Conservation (phyloP, 2,329 filamentous ascomycete genomes). For the Curvularia lunata region DNA sequence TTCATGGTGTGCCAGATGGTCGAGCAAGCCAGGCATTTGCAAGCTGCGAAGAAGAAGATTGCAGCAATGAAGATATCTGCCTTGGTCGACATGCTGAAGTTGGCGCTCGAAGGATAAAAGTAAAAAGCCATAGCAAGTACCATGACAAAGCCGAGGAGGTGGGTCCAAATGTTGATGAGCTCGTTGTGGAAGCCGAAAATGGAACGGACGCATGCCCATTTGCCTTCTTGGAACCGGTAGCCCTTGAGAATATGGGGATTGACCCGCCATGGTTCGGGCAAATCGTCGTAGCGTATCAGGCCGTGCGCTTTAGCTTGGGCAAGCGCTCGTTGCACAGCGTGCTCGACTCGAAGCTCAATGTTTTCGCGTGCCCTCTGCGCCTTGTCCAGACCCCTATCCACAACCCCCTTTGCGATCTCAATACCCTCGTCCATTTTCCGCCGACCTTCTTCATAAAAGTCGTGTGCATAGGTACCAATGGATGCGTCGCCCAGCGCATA, state of each 20-base stretch:
- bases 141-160: constrained; percentile 85
- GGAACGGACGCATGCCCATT: constrained; percentile 84
- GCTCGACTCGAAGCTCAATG: constrained; percentile 69
- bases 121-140: constrained; percentile 91
- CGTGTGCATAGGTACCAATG: constrained; percentile 73
- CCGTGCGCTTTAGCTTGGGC: constrained; percentile 76
- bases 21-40: constrained; percentile 92
- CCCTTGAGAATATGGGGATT: constrained; percentile 92
- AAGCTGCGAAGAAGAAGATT: constrained; percentile 94
- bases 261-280: constrained; percentile 89
- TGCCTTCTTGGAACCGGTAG: constrained; percentile 93
- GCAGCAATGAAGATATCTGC: constrained; percentile 89
- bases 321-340: constrained; percentile 82
- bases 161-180: constrained; percentile 97
- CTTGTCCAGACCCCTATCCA: constrained; percentile 81
- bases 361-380: constrained; percentile 79
- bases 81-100: constrained; percentile 86
- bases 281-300: constrained; percentile 84
- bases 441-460: constrained; percentile 77
- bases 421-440: constrained; percentile 82
- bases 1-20: constrained; percentile 99
- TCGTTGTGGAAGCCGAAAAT: constrained; percentile 89
- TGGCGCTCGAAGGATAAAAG: constrained; percentile 87
- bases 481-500: constrained; percentile 80
- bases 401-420: constrained; percentile 73